These are phyloP conservation scores for Capsella bursapastoris DNA, from an alignment of 345 rosid species.

Conservation along the genomic window DNA sequence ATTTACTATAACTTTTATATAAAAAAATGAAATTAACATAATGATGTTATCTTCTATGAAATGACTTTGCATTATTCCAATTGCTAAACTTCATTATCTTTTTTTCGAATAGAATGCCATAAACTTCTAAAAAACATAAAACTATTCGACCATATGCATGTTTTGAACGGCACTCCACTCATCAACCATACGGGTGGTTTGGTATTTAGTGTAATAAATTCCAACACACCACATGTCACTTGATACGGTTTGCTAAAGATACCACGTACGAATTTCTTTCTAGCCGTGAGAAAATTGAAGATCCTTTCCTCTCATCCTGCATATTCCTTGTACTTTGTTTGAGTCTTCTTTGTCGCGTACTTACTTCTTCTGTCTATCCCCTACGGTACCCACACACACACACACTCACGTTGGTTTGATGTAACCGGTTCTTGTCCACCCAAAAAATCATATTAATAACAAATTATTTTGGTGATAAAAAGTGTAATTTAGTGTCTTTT, in stretches of 20 bases:
- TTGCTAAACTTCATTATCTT: background rate
- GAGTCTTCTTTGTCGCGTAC: background rate
- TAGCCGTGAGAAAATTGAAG: constrained; percentile 27
- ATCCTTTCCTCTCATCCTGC: constrained; percentile 15
- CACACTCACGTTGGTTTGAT: background rate
- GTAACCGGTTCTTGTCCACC: constrained; percentile 29
- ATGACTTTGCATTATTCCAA: background rate
- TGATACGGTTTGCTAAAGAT: background rate
- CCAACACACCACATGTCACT: constrained; percentile 6
- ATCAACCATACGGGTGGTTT: background rate
- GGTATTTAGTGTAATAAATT: constrained; percentile 2
- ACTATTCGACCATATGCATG: background rate
- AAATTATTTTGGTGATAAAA: background rate
- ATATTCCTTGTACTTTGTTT: constrained; percentile 27
- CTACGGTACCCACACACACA: background rate
- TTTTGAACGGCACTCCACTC: background rate
- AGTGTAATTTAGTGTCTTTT: too few species aligned
- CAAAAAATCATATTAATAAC: background rate
- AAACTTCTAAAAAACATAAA: too few species aligned
- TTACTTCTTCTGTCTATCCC: constrained; percentile 5
- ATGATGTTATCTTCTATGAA: background rate
- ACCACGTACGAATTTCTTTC: background rate
- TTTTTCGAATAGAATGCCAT: background rate
- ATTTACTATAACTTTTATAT: background rate
- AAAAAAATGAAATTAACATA: background rate